Conservation (phyloP, 1,284 basidiomycete genomes). For the Boletus nobilissimus region DNA sequence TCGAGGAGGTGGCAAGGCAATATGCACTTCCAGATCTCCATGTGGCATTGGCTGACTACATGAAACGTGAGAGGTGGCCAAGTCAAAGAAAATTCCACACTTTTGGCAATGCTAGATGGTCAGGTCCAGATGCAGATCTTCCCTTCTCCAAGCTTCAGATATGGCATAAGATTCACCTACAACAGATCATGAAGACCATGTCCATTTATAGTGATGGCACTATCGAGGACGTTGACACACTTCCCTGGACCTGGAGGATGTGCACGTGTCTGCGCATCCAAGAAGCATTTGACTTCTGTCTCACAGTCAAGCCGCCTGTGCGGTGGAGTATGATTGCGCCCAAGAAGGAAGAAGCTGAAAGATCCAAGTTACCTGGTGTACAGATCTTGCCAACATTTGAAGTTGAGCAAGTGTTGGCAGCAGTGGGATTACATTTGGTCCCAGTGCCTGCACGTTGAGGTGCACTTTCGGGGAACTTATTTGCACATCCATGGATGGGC, state of each 20-base stretch:
- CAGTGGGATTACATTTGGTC: constrained; percentile 66
- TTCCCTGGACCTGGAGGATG: constrained; percentile 82
- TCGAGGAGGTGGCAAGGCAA: not conserved
- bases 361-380: constrained; percentile 43
- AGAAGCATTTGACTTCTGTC: constrained; percentile 84
- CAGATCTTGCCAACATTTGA: constrained; percentile 54
- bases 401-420: constrained; percentile 75
- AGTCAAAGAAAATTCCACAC: not conserved
- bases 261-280: constrained; percentile 75
- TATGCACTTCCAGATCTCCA: not conserved
- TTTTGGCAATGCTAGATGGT: not conserved
- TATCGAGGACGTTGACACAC: constrained; percentile 58
- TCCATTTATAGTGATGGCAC: constrained; percentile 60
- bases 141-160: not conserved
- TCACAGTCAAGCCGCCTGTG: constrained; percentile 58
- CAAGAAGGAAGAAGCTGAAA: constrained; percentile 51
- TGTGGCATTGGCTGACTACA: not conserved
- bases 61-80: no score
- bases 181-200: constrained; percentile 60
- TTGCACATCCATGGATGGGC: constrained; percentile 58
- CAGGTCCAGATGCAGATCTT: not conserved
- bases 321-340: constrained; percentile 45
- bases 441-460: constrained; percentile 64
- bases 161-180: not conserved
- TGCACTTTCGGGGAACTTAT: constrained; percentile 69